Percentiles rank a stretch among this genome's conserved stretches.
These are phyloP conservation scores for Geotrichum australiense DNA, from an alignment of 1,139 yeast species.

Conservation along the genomic window DNA sequence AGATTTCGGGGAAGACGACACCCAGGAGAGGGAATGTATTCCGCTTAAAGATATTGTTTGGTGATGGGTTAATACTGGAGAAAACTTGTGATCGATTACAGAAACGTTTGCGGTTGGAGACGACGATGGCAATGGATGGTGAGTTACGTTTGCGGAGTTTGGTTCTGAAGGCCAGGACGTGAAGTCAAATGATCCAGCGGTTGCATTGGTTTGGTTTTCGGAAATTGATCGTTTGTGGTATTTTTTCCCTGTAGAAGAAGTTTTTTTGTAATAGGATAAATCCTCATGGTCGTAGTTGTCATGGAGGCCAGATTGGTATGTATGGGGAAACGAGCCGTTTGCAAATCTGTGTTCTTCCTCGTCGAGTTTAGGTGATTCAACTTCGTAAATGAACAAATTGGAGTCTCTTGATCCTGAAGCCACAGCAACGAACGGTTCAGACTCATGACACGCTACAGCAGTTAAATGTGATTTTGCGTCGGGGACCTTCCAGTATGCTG, in stretches of 20 bases:
- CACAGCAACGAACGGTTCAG: slow-evolving; percentile 50
- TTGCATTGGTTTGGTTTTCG: slow-evolving; percentile 4
- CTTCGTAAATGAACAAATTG: slow-evolving; percentile 60
- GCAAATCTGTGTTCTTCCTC: slow-evolving; percentile 6
- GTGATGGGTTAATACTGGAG: slow-evolving; percentile 52
- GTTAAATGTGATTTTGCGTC: slow-evolving; percentile 53
- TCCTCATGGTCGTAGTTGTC: slow-evolving; percentile 4
- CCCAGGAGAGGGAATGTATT: slow-evolving; percentile 62
- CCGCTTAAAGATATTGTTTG: slow-evolving; percentile 68
- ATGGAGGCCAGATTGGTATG: background rate
- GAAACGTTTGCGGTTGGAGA: slow-evolving; percentile 2
- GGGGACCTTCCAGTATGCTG: slow-evolving; percentile 61
- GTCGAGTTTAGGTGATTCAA: slow-evolving; percentile 36
- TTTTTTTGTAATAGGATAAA: slow-evolving; percentile 1
- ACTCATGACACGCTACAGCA: slow-evolving; percentile 44
- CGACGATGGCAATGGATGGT: background rate
- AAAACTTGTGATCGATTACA: slow-evolving; percentile 16
- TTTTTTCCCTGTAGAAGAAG: background rate
- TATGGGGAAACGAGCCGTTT: background rate
- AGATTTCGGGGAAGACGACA: slow-evolving; percentile 35
- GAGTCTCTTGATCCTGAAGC: slow-evolving; percentile 50
- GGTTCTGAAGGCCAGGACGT: slow-evolving; percentile 5
- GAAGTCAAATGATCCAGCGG: slow-evolving; percentile 6
- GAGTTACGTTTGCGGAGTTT: background rate
- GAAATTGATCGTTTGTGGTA: slow-evolving; percentile 22